Evolutionary conservation across 2,329 filamentous ascomycete species (phyloP).

Genomic region (Sporothrix curviconia): DNA sequence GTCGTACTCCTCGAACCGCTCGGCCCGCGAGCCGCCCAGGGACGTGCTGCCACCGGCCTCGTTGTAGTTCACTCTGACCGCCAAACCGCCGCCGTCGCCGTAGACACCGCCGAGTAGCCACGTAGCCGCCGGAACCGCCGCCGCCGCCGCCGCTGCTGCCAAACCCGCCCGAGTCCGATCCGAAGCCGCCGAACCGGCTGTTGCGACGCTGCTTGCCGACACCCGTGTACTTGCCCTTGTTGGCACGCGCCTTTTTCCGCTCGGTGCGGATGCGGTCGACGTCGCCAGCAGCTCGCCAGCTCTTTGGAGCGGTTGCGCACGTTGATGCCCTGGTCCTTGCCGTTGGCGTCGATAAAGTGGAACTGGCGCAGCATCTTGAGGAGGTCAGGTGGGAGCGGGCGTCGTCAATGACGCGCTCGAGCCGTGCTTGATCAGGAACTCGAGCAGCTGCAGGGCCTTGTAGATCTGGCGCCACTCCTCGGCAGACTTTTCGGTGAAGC

Average conservation of each 20-base stretch:
- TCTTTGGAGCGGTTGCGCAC: slow-evolving; percentile 96
- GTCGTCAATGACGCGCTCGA: slow-evolving; percentile 95
- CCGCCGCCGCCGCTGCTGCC: slow-evolving; percentile 44
- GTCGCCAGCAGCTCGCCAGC: slow-evolving; percentile 83
- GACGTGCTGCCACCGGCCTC: slow-evolving; percentile 32
- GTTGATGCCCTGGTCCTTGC: slow-evolving; percentile 97
- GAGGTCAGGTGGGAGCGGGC: slow-evolving; percentile 90
- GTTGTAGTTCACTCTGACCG: slow-evolving; percentile 68
- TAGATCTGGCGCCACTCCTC: slow-evolving; percentile 99
- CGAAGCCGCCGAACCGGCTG: slow-evolving; percentile 79
- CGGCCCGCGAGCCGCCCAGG: slow-evolving; percentile 48
- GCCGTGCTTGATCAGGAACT: slow-evolving; percentile 93
- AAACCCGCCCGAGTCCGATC: slow-evolving; percentile 73
- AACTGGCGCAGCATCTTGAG: slow-evolving; percentile 98
- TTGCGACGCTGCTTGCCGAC: slow-evolving; percentile 52
- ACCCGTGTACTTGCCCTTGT: slow-evolving; percentile 91
- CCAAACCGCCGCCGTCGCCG: slow-evolving; percentile 91
- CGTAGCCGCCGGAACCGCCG: slow-evolving; percentile 46
- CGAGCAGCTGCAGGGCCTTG: slow-evolving; percentile 92
- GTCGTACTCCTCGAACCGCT: slow-evolving; percentile 93
- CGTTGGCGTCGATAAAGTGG: slow-evolving; percentile 91
- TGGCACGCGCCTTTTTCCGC: slow-evolving; percentile 82
- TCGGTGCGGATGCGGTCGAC: slow-evolving; percentile 78
- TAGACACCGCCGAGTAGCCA: slow-evolving; percentile 68
- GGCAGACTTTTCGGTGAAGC: slow-evolving; percentile 95